Percentiles rank a stretch among this genome's conserved stretches.
phyloP scores from a whole-genome alignment of 2,329 filamentous ascomycete genomes.

The Diaporthe ampelina region DNA sequence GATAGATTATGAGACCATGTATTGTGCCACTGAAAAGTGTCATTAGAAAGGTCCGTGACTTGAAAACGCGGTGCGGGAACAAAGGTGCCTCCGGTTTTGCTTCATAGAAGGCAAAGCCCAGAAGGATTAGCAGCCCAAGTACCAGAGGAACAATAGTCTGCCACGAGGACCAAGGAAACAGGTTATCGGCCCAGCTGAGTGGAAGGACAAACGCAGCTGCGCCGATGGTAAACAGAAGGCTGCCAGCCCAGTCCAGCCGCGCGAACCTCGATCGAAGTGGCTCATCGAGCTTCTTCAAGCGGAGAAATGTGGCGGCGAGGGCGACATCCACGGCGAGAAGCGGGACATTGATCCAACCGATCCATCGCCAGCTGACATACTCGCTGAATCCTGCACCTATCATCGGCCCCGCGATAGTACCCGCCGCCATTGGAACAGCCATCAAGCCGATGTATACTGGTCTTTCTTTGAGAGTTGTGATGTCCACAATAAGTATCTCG shows the following conservation, averaged over 20 bases:
- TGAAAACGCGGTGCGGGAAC: slow-evolving; percentile 51
- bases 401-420: slow-evolving; percentile 48
- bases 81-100: slow-evolving; percentile 47
- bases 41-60: slow-evolving; percentile 43
- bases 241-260: slow-evolving; percentile 50
- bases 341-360: slow-evolving; percentile 51
- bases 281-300: slow-evolving; percentile 42
- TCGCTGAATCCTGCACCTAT: slow-evolving; percentile 49
- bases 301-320: slow-evolving; percentile 44
- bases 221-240: slow-evolving; percentile 45
- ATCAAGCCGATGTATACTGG: slow-evolving; percentile 47
- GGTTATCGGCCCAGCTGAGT: slow-evolving; percentile 51
- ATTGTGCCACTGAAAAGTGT: slow-evolving; percentile 48
- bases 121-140: slow-evolving; percentile 48
- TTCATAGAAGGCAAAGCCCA: slow-evolving; percentile 50
- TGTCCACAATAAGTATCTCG: slow-evolving; percentile 52
- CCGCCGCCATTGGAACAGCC: slow-evolving; percentile 47
- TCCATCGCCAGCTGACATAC: slow-evolving; percentile 48
- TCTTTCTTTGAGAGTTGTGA: slow-evolving; percentile 51
- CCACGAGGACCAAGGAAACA: slow-evolving; percentile 53
- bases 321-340: slow-evolving; percentile 43
- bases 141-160: slow-evolving; percentile 51
- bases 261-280: slow-evolving; percentile 40
- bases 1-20: slow-evolving; percentile 50
- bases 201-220: slow-evolving; percentile 48